phyloP scores from a whole-genome alignment of 2,329 filamentous ascomycete genomes.

The Bipolaris zeicola region DNA sequence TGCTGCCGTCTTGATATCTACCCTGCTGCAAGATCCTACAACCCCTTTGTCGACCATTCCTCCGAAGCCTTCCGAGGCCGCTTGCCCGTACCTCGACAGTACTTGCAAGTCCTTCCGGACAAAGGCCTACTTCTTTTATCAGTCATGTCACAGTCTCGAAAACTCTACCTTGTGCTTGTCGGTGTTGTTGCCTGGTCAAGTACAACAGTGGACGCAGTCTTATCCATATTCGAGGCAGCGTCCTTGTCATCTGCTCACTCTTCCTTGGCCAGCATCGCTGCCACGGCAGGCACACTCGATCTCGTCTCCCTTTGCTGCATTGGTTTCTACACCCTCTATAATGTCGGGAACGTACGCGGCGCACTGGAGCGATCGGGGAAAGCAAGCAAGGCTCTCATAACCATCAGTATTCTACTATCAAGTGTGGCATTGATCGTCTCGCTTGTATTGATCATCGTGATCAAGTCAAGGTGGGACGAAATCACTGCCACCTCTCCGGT shows the following conservation, averaged over 20 bases:
- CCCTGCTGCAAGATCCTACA: background rate
- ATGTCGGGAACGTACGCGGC: slow-evolving; percentile 36
- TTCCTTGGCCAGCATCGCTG: slow-evolving; percentile 35
- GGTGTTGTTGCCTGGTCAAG: slow-evolving; percentile 42
- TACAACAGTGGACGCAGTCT: slow-evolving; percentile 43
- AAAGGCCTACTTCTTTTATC: slow-evolving; percentile 5
- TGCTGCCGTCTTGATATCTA: background rate
- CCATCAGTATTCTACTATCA: slow-evolving; percentile 31
- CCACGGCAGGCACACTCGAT: slow-evolving; percentile 42
- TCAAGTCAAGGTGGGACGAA: slow-evolving; percentile 32
- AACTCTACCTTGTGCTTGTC: slow-evolving; percentile 40
- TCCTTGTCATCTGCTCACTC: slow-evolving; percentile 35
- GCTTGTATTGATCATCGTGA: slow-evolving; percentile 34
- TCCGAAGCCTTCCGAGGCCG: background rate
- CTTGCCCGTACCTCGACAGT: slow-evolving; percentile 3
- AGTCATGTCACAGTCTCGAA: slow-evolving; percentile 36
- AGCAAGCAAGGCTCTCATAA: slow-evolving; percentile 25
- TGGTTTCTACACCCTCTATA: slow-evolving; percentile 36
- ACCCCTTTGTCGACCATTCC: background rate
- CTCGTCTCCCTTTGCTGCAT: slow-evolving; percentile 37
- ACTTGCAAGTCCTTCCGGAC: slow-evolving; percentile 5
- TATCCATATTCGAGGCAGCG: slow-evolving; percentile 45
- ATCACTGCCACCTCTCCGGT: slow-evolving; percentile 19
- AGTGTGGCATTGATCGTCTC: slow-evolving; percentile 33
- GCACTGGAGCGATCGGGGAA: slow-evolving; percentile 26